phyloP scores from a whole-genome alignment of 1,139 yeast species.

The Ogataea hybrid region DNA sequence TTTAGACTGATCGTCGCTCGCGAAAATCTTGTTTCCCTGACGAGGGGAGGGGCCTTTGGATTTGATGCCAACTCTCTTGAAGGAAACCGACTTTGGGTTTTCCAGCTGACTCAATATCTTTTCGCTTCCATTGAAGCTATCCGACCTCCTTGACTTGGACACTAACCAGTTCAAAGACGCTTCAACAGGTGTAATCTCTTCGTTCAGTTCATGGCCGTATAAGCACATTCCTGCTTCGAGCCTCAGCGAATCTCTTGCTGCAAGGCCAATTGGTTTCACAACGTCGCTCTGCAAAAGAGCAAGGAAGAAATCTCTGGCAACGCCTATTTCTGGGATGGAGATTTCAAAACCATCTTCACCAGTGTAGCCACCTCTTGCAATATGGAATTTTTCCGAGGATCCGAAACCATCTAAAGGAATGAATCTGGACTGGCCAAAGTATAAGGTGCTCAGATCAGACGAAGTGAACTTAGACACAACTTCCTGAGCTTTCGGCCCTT shows the following conservation, averaged over 20 bases:
- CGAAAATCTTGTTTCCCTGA: constrained; percentile 67
- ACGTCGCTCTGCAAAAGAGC: constrained; percentile 52
- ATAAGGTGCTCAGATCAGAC: constrained; percentile 55
- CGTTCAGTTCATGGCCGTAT: constrained; percentile 88
- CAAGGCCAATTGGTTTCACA: constrained; percentile 90
- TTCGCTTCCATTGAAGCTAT: constrained; percentile 72
- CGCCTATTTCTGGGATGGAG: constrained; percentile 62
- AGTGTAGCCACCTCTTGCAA: constrained; percentile 94
- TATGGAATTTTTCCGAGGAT: constrained; percentile 48
- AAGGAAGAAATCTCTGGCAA: constrained; percentile 62
- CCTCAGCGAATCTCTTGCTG: constrained; percentile 94
- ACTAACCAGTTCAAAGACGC: constrained; percentile 88
- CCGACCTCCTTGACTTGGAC: constrained; percentile 70
- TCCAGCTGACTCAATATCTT: constrained; percentile 68
- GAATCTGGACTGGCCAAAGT: constrained; percentile 71
- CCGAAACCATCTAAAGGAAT: constrained; percentile 47
- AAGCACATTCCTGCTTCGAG: constrained; percentile 98
- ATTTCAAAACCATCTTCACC: constrained; percentile 98
- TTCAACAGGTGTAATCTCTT: constrained; percentile 81
- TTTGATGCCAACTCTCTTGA: constrained; percentile 73
- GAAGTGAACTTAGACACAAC: constrained; percentile 64
- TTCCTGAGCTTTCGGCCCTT: constrained; percentile 80
- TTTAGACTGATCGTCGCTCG: constrained; percentile 43
- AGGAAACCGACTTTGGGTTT: constrained; percentile 53
- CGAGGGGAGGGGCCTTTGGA: constrained; percentile 93